Conservation (phyloP, 257 asterid genomes). For the Solanum habrochaites region DNA sequence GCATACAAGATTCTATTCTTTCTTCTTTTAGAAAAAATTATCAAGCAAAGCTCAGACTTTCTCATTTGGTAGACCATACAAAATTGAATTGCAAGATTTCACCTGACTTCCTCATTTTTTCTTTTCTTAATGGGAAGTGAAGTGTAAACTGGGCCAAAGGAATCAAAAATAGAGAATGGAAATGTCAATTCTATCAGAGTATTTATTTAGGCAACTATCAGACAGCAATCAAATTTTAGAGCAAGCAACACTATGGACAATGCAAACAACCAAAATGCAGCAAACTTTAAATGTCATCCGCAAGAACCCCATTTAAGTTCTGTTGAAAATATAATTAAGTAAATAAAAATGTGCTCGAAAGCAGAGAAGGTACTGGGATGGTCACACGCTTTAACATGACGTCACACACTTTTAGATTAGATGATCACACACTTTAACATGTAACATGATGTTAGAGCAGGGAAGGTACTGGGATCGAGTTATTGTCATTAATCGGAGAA, state of each 20-base stretch:
- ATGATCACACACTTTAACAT: neutral
- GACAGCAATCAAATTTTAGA: neutral
- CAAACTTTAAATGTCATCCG: neutral
- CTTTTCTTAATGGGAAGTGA: neutral
- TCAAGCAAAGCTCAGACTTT: neutral
- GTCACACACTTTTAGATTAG: too few species aligned
- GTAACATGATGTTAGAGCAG: too few species aligned
- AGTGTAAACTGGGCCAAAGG: neutral
- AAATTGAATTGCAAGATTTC: neutral
- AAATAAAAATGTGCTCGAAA: neutral
- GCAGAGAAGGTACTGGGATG: too few species aligned
- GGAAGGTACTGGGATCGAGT: neutral
- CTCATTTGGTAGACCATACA: neutral
- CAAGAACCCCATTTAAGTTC: neutral
- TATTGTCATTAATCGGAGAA: neutral
- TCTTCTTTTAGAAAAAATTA: neutral
- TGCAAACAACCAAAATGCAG: neutral
- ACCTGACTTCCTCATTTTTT: neutral
- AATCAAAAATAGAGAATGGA: neutral
- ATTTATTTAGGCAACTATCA: neutral
- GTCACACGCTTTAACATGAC: neutral
- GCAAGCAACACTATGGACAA: neutral
- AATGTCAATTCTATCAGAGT: neutral
- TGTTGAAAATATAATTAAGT: neutral
- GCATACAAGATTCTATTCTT: neutral